Percentiles rank a stretch among this genome's conserved stretches.
Conservation (phyloP, 2,329 filamentous ascomycete species). For the Colletotrichum phormii region DNA sequence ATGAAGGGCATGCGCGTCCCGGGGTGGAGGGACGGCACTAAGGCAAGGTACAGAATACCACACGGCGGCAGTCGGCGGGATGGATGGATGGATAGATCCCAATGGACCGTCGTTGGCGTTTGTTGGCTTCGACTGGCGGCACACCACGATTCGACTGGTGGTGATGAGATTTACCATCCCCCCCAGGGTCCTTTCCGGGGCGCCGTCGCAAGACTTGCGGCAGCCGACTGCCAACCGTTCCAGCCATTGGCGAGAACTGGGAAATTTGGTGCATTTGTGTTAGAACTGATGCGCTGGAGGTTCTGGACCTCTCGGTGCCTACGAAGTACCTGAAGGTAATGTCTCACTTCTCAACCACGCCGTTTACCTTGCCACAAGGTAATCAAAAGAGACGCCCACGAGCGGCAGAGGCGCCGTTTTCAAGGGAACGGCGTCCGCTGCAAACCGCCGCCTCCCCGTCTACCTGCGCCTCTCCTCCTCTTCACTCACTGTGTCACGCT, state of each 20-base stretch:
- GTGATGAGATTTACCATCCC: background rate
- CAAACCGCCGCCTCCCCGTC: background rate
- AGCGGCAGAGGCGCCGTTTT: constrained; percentile 7
- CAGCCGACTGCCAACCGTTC: background rate
- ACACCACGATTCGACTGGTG: background rate
- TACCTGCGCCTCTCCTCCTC: background rate
- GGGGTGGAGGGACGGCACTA: background rate
- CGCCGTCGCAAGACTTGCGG: background rate
- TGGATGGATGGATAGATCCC: background rate
- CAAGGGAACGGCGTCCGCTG: background rate
- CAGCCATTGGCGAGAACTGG: background rate
- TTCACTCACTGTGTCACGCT: too few relatives aligned
- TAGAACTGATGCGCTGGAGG: background rate
- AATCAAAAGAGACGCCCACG: background rate
- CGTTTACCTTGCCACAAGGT: background rate
- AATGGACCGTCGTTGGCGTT: background rate
- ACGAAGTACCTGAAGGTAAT: too few relatives aligned
- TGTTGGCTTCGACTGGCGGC: background rate
- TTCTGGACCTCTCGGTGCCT: background rate
- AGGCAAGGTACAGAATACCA: constrained; percentile 4
- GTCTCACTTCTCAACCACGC: background rate
- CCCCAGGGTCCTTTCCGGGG: background rate
- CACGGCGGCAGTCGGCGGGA: constrained; percentile 1
- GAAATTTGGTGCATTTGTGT: background rate
- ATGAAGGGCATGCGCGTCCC: background rate